Evolutionary conservation across 371 early-diverging fungal genomes (phyloP).

Genomic region (Mucor racemosus): DNA sequence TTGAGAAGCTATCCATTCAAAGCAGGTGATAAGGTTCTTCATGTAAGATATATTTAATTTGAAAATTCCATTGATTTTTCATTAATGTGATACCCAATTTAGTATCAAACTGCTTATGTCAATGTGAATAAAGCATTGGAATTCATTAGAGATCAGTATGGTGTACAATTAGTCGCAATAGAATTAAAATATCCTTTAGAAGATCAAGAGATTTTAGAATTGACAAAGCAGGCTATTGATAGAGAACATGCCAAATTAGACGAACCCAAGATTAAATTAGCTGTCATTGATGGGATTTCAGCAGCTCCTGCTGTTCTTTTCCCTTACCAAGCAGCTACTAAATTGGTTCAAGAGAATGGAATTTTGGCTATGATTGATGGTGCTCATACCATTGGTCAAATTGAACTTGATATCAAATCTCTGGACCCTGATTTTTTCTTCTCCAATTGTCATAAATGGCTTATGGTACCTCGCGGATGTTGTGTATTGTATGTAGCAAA

Average conservation of each 20-base stretch:
- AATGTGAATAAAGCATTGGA: constrained; percentile 40
- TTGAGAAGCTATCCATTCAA: constrained; percentile 49
- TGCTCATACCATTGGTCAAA: constrained; percentile 72
- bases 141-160: constrained; percentile 37
- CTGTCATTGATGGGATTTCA: constrained; percentile 60
- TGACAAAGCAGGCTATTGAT: constrained; percentile 36
- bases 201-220: constrained; percentile 37
- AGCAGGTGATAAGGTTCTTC: constrained; percentile 51
- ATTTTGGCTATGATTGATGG: constrained; percentile 73
- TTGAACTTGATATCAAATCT: constrained; percentile 59
- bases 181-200: constrained; percentile 39
- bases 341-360: constrained; percentile 50
- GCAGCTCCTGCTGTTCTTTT: constrained; percentile 62
- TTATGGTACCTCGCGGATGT: constrained; percentile 64
- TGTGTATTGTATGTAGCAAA: constrained; percentile 66
- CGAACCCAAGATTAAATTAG: constrained; percentile 36
- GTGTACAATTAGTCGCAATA: constrained; percentile 39
- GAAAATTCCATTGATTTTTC: neutral
- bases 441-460: constrained; percentile 80
- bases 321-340: constrained; percentile 58
- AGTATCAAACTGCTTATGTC: constrained; percentile 45
- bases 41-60: constrained; percentile 15
- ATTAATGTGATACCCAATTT: neutral
- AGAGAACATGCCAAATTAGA: constrained; percentile 38
- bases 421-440: constrained; percentile 71